Conservation (phyloP, 1,284 basidiomycete genomes). For the Boletus sp. region DNA sequence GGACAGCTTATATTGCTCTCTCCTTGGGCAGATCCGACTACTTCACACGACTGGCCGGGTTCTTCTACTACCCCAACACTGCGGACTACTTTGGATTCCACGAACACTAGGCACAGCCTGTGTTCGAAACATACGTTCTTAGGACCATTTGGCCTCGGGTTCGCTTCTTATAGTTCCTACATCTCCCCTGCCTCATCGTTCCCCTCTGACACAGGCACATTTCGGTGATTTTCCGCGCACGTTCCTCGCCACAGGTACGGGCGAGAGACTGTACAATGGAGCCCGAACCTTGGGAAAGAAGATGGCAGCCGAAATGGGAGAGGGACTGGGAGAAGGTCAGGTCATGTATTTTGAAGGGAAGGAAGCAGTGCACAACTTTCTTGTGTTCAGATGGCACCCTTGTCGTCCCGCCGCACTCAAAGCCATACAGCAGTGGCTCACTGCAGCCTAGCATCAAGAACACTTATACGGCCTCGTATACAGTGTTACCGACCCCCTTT, state of each 20-base stretch:
- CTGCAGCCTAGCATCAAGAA: background rate
- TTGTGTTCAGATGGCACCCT: slow-evolving; percentile 45
- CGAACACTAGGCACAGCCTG: background rate
- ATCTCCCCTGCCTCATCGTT: slow-evolving; percentile 18
- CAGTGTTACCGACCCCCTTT: background rate
- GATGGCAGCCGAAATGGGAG: slow-evolving; percentile 44
- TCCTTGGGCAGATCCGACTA: slow-evolving; percentile 44
- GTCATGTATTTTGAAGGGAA: slow-evolving; percentile 49
- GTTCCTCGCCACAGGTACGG: slow-evolving; percentile 34
- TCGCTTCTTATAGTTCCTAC: slow-evolving; percentile 12
- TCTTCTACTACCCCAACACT: slow-evolving; percentile 27
- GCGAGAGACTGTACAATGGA: slow-evolving; percentile 34
- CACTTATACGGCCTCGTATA: background rate
- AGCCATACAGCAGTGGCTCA: slow-evolving; percentile 49
- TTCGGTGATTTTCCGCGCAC: slow-evolving; percentile 40
- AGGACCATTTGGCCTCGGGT: slow-evolving; percentile 17
- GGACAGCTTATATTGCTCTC: slow-evolving; percentile 44
- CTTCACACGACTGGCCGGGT: slow-evolving; percentile 24
- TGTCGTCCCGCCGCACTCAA: slow-evolving; percentile 46
- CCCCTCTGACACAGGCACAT: slow-evolving; percentile 2
- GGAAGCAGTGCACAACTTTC: slow-evolving; percentile 56
- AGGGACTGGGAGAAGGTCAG: slow-evolving; percentile 29
- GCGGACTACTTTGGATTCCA: slow-evolving; percentile 20
- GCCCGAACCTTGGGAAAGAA: slow-evolving; percentile 30
- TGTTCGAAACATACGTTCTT: slow-evolving; percentile 18